Evolutionary conservation across 176 grass and related monocot genomes (phyloP).

Genomic region (Aegilops bicornis): DNA sequence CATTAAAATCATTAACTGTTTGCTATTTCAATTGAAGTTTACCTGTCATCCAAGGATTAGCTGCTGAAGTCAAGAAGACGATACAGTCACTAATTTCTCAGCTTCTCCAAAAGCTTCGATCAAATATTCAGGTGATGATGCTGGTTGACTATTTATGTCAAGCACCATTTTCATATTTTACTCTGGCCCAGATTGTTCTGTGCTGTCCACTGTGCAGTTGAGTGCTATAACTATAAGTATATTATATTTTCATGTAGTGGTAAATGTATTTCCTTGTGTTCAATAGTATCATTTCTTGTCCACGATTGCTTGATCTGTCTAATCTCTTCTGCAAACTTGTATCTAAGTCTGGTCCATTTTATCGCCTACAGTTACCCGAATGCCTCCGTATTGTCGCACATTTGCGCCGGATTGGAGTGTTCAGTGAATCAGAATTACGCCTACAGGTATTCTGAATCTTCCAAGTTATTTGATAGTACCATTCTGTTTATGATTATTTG

Average conservation of each 20-base stretch:
- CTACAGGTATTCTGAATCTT: constrained; percentile 65
- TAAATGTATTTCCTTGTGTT: background rate
- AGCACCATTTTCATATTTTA: background rate
- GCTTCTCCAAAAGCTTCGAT: constrained; percentile 96
- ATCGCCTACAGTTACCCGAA: constrained; percentile 77
- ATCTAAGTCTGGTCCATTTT: constrained; percentile 30
- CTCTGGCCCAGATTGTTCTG: background rate
- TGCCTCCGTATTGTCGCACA: constrained; percentile 83
- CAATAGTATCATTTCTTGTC: background rate
- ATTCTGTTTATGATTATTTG: background rate
- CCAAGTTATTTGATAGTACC: background rate
- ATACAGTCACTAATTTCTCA: constrained; percentile 92
- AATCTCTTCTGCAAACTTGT: background rate
- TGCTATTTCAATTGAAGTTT: constrained; percentile 73
- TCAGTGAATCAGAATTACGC: constrained; percentile 84
- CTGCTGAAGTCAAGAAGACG: constrained; percentile 86
- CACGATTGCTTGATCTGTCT: background rate
- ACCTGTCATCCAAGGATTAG: constrained; percentile 91
- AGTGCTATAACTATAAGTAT: background rate
- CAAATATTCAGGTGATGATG: constrained; percentile 84
- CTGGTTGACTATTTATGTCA: background rate
- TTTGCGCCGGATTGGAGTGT: constrained; percentile 89
- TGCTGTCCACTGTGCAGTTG: background rate
- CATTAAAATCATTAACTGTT: constrained; percentile 29
- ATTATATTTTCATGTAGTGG: background rate